phyloP scores from a whole-genome alignment of 495 filamentous ascomycete genomes.

The Penicilliopsis zonata region DNA sequence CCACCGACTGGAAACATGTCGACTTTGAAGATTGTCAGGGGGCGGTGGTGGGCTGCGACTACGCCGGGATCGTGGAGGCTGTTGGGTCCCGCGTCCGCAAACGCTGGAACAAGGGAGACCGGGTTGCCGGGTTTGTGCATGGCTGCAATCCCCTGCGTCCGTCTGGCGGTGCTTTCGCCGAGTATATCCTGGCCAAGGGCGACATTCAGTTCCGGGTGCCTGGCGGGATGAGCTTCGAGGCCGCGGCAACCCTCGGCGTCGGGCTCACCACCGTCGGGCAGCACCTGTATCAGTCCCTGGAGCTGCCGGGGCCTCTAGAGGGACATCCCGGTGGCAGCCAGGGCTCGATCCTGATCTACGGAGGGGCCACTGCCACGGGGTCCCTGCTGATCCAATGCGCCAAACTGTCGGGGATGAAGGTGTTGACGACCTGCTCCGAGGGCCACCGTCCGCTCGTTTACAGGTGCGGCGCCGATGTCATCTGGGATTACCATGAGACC shows the following conservation, averaged over 20 bases:
- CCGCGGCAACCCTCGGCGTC: constrained; percentile 43
- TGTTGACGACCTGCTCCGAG: constrained; percentile 29
- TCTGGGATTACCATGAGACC: constrained; percentile 27
- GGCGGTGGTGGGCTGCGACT: constrained; percentile 42
- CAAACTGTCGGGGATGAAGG: constrained; percentile 27
- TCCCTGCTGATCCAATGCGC: constrained; percentile 46
- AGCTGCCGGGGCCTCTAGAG: constrained; percentile 11
- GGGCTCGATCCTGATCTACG: constrained; percentile 48
- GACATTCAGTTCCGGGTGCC: constrained; percentile 41
- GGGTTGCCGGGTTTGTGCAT: constrained; percentile 37
- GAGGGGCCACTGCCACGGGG: constrained; percentile 41
- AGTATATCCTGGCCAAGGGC: constrained; percentile 38
- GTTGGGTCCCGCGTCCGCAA: constrained; percentile 39
- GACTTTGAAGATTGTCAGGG: constrained; percentile 17
- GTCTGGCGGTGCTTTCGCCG: constrained; percentile 41
- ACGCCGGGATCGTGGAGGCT: constrained; percentile 40
- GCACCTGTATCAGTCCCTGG: constrained; percentile 21
- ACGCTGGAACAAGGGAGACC: constrained; percentile 33
- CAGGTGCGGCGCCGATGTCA: constrained; percentile 22
- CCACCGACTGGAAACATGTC: constrained; percentile 48
- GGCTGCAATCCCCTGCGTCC: constrained; percentile 35
- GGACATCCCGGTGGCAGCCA: neutral
- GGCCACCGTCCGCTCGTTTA: constrained; percentile 23
- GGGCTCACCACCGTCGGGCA: constrained; percentile 35
- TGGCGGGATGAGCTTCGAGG: constrained; percentile 39